Conservation (phyloP, 2,329 filamentous ascomycete species). For the Colletotrichum navitas region DNA sequence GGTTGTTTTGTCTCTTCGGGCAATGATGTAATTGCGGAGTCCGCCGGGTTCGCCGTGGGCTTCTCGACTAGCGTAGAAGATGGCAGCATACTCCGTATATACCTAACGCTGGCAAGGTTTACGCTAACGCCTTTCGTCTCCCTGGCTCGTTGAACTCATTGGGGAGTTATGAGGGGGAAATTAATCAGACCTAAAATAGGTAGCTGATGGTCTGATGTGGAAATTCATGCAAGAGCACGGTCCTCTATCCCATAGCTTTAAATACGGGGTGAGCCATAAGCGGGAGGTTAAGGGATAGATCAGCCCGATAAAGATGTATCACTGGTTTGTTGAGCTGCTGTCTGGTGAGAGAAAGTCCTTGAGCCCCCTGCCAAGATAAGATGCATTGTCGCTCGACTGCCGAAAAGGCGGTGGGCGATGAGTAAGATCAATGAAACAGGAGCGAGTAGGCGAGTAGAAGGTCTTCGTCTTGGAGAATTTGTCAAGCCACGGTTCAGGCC, state of each 20-base stretch:
- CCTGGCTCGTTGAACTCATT: neutral
- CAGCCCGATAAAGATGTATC: too few species aligned
- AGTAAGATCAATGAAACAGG: neutral
- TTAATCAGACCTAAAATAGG: constrained; percentile 27
- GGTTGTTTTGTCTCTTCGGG: constrained; percentile 7
- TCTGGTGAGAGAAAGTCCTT: too few species aligned
- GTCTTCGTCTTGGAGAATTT: neutral
- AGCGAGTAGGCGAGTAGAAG: neutral
- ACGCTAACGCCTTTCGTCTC: constrained; percentile 17
- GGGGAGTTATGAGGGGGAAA: neutral
- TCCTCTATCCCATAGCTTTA: constrained; percentile 22
- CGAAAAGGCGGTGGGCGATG: neutral
- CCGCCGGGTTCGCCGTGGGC: constrained; percentile 26
- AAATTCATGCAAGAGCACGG: constrained; percentile 37
- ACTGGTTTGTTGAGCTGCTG: neutral
- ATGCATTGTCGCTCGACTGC: too few species aligned
- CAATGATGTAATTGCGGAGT: constrained; percentile 39
- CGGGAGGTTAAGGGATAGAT: neutral
- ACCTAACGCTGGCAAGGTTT: constrained; percentile 23
- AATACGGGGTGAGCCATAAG: neutral
- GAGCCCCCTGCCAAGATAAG: too few species aligned
- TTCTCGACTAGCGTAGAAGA: neutral
- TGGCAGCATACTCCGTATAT: neutral
- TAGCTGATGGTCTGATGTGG: neutral
- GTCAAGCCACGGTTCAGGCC: neutral